phyloP scores from a whole-genome alignment of 768 basidiomycete genomes.

The Hortiboletus flavorubellus region DNA sequence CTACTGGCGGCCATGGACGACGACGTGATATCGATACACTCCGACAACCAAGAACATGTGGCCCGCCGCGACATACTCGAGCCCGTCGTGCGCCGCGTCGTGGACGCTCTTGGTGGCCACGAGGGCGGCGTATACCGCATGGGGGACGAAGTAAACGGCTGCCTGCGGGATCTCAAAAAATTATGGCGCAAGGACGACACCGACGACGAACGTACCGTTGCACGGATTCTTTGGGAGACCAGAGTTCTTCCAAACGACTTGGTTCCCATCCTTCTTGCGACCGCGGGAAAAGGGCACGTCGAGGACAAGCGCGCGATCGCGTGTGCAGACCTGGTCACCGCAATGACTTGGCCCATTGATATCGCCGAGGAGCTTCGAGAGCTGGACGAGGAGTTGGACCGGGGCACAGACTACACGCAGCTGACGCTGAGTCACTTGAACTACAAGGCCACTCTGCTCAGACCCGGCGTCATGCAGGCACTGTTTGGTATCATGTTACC shows the following conservation, averaged over 20 bases:
- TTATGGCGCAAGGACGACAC: slow-evolving; percentile 96
- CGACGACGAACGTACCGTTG: slow-evolving; percentile 94
- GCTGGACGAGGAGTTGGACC: slow-evolving; percentile 74
- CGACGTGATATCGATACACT: slow-evolving; percentile 35
- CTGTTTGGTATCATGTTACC: slow-evolving; percentile 76
- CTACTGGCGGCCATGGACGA: slow-evolving; percentile 22
- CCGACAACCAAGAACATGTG: slow-evolving; percentile 26
- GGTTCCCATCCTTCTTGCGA: slow-evolving; percentile 77
- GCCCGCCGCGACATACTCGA: slow-evolving; percentile 55
- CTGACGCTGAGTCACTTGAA: slow-evolving; percentile 75
- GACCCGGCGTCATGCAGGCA: slow-evolving; percentile 64
- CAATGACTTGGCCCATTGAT: slow-evolving; percentile 99
- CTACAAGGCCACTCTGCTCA: slow-evolving; percentile 78
- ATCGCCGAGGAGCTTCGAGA: slow-evolving; percentile 92
- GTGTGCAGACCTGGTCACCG: slow-evolving; percentile 86
- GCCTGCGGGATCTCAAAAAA: slow-evolving; percentile 91
- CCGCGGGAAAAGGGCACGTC: slow-evolving; percentile 71
- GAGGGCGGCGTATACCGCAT: slow-evolving; percentile 67
- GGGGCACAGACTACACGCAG: slow-evolving; percentile 85
- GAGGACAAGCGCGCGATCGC: slow-evolving; percentile 83
- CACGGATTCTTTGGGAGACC: slow-evolving; percentile 89
- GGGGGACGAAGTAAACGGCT: slow-evolving; percentile 79
- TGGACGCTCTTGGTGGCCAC: slow-evolving; percentile 77
- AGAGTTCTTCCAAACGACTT: slow-evolving; percentile 85
- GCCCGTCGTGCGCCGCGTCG: slow-evolving; percentile 68